These are phyloP conservation scores for Brassica incana DNA, from an alignment of 345 rosid genomes.

Conservation along the genomic window DNA sequence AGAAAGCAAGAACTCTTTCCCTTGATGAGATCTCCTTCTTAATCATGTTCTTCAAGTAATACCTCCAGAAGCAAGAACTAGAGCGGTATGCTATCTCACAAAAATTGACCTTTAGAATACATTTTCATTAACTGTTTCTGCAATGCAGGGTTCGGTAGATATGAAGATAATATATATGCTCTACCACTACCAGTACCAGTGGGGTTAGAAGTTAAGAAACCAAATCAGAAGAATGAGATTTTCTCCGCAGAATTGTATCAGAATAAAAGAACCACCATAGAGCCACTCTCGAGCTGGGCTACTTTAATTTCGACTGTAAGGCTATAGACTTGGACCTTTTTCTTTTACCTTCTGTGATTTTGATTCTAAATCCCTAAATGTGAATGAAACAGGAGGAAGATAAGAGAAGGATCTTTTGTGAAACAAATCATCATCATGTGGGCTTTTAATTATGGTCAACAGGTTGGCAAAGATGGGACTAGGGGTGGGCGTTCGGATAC, in stretches of 20 bases:
- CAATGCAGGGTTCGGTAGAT: conserved; percentile 52
- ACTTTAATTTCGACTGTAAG: conserved; percentile 61
- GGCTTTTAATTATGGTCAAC: conserved; percentile 13
- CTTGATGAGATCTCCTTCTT: conserved; percentile 60
- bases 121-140: not conserved
- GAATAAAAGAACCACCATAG: conserved; percentile 34
- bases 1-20: conserved; percentile 53
- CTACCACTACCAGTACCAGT: conserved; percentile 22
- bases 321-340: not conserved
- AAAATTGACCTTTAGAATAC: not conserved
- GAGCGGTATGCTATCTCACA: conserved; percentile 46
- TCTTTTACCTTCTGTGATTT: not conserved
- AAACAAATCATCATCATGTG: not conserved
- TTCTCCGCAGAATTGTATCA: conserved; percentile 18
- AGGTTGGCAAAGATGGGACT: conserved; percentile 21
- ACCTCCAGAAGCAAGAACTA: conserved; percentile 45
- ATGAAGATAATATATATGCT: conserved; percentile 40
- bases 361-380: conserved; percentile 1
- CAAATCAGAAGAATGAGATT: conserved; percentile 26
- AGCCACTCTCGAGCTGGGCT: conserved; percentile 56
- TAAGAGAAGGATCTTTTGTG: not conserved
- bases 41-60: conserved; percentile 39
- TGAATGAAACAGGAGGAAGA: conserved; percentile 28
- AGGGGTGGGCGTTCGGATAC: too few relatives aligned
- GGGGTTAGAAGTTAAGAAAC: conserved; percentile 21